Base-by-base conservation (phyloP, 2,329 filamentous ascomycete genomes). In the Penicillium sp. region DNA sequence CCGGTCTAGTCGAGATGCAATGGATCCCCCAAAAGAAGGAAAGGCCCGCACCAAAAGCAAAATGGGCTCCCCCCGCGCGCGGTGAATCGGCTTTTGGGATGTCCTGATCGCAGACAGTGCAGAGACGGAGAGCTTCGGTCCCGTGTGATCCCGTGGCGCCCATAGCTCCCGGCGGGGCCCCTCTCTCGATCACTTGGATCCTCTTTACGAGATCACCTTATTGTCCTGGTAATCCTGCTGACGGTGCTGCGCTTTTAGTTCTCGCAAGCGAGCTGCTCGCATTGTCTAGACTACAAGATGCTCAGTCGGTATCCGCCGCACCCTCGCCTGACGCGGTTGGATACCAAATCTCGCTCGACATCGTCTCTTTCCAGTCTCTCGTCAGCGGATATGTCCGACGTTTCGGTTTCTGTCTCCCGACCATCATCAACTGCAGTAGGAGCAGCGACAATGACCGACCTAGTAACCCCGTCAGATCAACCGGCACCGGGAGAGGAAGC, bases 321-420 rank as follows among this genome's bases (percentile, higher is more conserved):
- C 19, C 67, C 66, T 58, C 62, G 60, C 52, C 49, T 65, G 49
- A 62, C 64, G 16, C 64, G 64, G 13, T 25, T 65, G 37, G 61
- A 68, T 13, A 54, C 22, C n/a, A 65, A 67, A 33, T 7, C 38
- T 52, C 57, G 43, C 4, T 54, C 58, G 22, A 33, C 26, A 16
- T 58, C 58, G 7, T 55, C 58, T 2, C 19, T 51, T 16, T 66
- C 64, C 22, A 65, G 55, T 35, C 19, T n/a, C 28, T 64, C 65
- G 40, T 61, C 57, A 38, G 43, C 55, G 28, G 51, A 58, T 8
- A 53, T 25, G 25, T 54, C 60, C 6, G 49, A 52, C 40, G 42
- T 57, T 5, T 58, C 60, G 0, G 42, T 57, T 4, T 59, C 60
- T 1, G 52, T 40, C 6, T 52, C 53, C 8, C 48, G 46, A 1